Evolutionary conservation across 306 rosid genomes (phyloP), one percentile per base, ranked within the genome.

Genomic region (Psophocarpus tetragonolobus): DNA sequence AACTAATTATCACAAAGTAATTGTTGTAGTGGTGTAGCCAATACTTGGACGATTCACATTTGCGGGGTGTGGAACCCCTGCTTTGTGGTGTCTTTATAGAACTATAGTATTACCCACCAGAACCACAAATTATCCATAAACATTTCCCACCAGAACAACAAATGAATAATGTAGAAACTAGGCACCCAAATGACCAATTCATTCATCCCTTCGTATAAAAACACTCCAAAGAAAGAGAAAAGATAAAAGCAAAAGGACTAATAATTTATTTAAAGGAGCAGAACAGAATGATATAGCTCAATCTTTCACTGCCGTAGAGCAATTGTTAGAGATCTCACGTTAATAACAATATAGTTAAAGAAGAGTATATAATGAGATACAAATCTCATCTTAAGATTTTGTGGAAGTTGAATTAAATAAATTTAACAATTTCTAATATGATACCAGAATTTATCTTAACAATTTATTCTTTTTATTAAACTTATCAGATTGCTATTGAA

Each of bases 231-330:
- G 18, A 53, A 9, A 53, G 56, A 60, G 66, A 68, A 71, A 63
- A 71, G 38, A 20, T 8, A 17, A 51, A 67, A 48, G 61, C 2
- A 14, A 70, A 10, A 70, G 15, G 24, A 23, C 24, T 17, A 42
- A 76, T 18, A 12, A 57, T 20, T 44, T 13, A 71, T 13, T 13
- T 70, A 64, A 39, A 48, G 61, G 23, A 74, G 27, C 32, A 17
- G 26, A 64, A 47, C 45, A 71, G 21, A 41, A 84, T 41, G 14
- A 36, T 44, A 74, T 24, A 67, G 76, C 67, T 68, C 71, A 63
- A 93, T 96, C 92, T 81, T 83, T 76, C 87, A 88, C 60, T 78
- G 87, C 80, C 63, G 87, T 81, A n/a, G n/a, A n/a, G n/a, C n/a
- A n/a, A n/a, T n/a, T n/a, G n/a, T n/a, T n/a, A n/a, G n/a, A n/a